Conservation (phyloP, 192 early-diverging fungal species). For the Radiomyces spectabilis region DNA sequence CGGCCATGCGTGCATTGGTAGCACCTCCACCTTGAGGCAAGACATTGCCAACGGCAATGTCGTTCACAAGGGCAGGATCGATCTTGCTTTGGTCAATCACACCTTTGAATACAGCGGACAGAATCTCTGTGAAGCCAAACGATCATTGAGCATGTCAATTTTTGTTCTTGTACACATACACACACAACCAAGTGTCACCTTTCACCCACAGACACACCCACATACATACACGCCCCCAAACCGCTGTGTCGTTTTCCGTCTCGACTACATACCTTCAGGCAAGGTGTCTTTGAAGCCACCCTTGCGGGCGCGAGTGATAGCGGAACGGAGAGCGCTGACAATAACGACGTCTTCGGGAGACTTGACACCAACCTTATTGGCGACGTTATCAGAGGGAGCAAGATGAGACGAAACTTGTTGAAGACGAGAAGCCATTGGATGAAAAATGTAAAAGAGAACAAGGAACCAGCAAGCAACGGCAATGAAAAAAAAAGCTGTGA, state of each 20-base stretch:
- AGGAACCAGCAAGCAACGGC: no score
- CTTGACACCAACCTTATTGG: slow-evolving; percentile 61
- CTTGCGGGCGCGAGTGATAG: slow-evolving; percentile 84
- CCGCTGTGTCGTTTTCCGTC: no score
- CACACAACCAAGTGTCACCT: no score
- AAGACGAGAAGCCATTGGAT: slow-evolving; percentile 50
- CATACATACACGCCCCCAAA: no score
- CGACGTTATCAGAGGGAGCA: slow-evolving; percentile 26
- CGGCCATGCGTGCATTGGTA: slow-evolving; percentile 84
- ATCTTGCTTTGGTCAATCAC: slow-evolving; percentile 69
- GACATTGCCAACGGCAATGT: slow-evolving; percentile 94
- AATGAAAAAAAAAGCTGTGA: no score
- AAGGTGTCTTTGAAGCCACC: slow-evolving; percentile 90
- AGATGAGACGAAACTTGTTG: slow-evolving; percentile 47
- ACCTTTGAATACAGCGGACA: slow-evolving; percentile 71
- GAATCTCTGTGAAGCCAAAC: slow-evolving; percentile 33
- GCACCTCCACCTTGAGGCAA: slow-evolving; percentile 85
- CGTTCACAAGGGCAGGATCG: slow-evolving; percentile 81
- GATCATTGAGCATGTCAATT: background rate
- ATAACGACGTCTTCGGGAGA: slow-evolving; percentile 90
- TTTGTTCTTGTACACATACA: no score
- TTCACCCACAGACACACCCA: no score
- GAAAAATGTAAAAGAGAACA: no score
- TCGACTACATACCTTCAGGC: slow-evolving; percentile 37
- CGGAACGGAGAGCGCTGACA: slow-evolving; percentile 80